Evolutionary conservation across 2,329 filamentous ascomycete genomes (phyloP).

Genomic region (Phyllosticta citrichinensis): DNA sequence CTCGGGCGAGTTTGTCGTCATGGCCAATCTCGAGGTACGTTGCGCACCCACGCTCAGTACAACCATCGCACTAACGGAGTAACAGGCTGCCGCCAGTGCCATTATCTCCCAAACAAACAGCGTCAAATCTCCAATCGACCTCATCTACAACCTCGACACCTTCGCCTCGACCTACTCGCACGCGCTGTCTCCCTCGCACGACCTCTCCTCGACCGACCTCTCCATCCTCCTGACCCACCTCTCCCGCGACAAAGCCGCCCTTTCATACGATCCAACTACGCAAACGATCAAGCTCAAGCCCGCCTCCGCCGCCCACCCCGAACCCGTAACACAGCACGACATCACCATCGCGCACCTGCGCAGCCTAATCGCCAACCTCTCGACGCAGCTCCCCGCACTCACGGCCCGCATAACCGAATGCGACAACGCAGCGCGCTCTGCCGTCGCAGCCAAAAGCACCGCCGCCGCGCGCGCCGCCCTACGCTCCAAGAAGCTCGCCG

Average conservation of each 20-base stretch:
- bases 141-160: constrained; percentile 24
- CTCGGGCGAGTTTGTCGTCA: constrained; percentile 53
- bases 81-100: constrained; percentile 30
- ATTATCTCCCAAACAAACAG: constrained; percentile 26
- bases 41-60: neutral
- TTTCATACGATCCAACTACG: constrained; percentile 67
- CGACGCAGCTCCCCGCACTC: constrained; percentile 56
- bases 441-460: constrained; percentile 63
- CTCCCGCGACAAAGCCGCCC: constrained; percentile 54
- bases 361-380: constrained; percentile 59
- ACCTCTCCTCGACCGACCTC: constrained; percentile 51
- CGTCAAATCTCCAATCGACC: constrained; percentile 24
- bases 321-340: constrained; percentile 65
- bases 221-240: constrained; percentile 53
- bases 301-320: constrained; percentile 26
- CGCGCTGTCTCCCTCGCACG: constrained; percentile 17
- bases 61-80: neutral
- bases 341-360: constrained; percentile 70
- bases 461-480: constrained; percentile 68
- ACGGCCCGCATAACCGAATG: constrained; percentile 41
- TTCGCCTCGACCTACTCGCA: constrained; percentile 25
- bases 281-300: constrained; percentile 66
- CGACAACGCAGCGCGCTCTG: constrained; percentile 52
- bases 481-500: constrained; percentile 71
- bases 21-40: constrained; percentile 50